A percentile compares a stretch with the other conserved stretches of the same genome.
These are phyloP conservation scores for Phalaenopsis equestris DNA, from an alignment of 106 monocot genomes.

Conservation along the genomic window DNA sequence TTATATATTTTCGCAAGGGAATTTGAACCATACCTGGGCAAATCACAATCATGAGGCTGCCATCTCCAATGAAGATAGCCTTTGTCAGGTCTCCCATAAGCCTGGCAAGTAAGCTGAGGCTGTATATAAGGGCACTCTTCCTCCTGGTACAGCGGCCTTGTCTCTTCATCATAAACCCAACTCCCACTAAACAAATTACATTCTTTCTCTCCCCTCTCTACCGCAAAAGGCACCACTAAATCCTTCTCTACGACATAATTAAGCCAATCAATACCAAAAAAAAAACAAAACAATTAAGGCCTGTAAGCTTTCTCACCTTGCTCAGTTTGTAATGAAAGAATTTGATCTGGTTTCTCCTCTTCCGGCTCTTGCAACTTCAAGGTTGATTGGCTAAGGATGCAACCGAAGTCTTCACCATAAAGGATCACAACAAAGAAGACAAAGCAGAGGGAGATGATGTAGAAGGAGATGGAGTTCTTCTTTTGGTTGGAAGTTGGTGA, in stretches of 20 bases:
- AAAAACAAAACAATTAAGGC: too few relatives aligned
- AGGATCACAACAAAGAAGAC: constrained; percentile 37
- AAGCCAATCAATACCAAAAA: not conserved
- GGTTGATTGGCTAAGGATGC: constrained; percentile 16
- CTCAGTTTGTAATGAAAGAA: not conserved
- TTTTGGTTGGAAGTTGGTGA: constrained; percentile 13
- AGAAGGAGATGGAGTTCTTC: constrained; percentile 26
- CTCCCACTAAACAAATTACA: constrained; percentile 47
- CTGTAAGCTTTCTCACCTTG: not conserved
- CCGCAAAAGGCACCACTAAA: constrained; percentile 28
- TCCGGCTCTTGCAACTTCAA: constrained; percentile 4
- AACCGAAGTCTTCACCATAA: constrained; percentile 41
- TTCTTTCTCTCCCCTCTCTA: constrained; percentile 15
- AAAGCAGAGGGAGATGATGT: constrained; percentile 27
- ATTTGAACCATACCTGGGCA: constrained; percentile 31
- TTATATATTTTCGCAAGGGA: not conserved
- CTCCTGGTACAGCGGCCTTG: constrained; percentile 35
- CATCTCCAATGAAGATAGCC: constrained; percentile 47
- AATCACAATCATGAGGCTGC: constrained; percentile 40
- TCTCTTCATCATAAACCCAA: constrained; percentile 43
- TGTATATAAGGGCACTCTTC: constrained; percentile 42
- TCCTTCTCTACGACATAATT: constrained; percentile 17
- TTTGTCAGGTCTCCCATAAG: constrained; percentile 41
- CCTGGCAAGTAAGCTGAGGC: constrained; percentile 37
- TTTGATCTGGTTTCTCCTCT: not conserved